Evolutionary conservation across 179 eudicot genomes (phyloP), one percentile per base, ranked within the genome.

Genomic region (Pouteria campechiana): DNA sequence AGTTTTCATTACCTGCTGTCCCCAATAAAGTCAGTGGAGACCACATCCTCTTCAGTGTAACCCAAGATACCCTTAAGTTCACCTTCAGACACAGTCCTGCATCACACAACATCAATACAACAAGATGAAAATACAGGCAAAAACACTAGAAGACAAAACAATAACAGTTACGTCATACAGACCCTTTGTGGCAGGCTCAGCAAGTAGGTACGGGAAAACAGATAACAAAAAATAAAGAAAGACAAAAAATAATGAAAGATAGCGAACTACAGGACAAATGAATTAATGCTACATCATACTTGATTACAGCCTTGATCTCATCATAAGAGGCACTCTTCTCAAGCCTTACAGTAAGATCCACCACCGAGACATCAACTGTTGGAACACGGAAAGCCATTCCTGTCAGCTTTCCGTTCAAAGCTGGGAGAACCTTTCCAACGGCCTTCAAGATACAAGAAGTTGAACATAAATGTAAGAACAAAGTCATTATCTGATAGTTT

Each of bases 361-460:
- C 89, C 17, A 80, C 89, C 0, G 89, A 80, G 13, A 80, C 89
- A 57, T 80, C 89, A 16, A 75, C 76, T 28, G 87, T 78, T 2
- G 87, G 87, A 8, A 78, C 87, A 46, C 87, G 76, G 74, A 78
- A 78, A 0, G 86, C 50, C 86, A 78, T 78, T 29, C 86, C 86
- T 2, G 81, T 78, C 75, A 74, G 57, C 27, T 75, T 79, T 1
- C 87, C 82, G 23, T 79, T 79, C 58, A 79, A 41, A 6, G 72
- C 57, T 32, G 87, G 82, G 46, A 75, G 69, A 14, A 79, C 87
- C 68, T 79, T 79, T 12, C 87, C 82, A 3, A 75, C 82, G 66
- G 82, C 87, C 87, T 79, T 40, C 10, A 52, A 9, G 47, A 6
- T n/a, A 29, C 14, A 29, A 29, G 19, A 1, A 8, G 5, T 11